These are phyloP conservation scores for Erysimum cheiri DNA, from an alignment of 441 rosid genomes.

Conservation along the genomic window DNA sequence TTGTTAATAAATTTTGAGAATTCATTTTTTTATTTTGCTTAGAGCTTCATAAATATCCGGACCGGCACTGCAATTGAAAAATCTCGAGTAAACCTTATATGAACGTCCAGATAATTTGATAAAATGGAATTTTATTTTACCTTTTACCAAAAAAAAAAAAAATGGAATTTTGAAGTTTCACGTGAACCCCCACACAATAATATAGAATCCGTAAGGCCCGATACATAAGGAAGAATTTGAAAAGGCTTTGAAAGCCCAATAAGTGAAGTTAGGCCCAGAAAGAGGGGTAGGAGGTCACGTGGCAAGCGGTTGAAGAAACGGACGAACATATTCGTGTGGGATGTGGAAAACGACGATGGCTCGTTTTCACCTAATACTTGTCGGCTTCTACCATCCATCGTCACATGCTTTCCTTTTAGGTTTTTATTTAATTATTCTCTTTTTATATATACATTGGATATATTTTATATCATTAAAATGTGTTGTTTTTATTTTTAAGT, in stretches of 20 bases:
- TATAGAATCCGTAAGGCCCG: neutral
- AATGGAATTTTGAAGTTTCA: too few relatives aligned
- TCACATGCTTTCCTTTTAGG: conserved; percentile 41
- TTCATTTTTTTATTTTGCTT: too few relatives aligned
- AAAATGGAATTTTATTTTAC: too few relatives aligned
- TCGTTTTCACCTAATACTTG: conserved; percentile 45
- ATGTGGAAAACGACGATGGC: conserved; percentile 40
- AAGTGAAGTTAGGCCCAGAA: conserved; percentile 5
- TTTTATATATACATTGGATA: neutral
- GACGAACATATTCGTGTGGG: conserved; percentile 48
- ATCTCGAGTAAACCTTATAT: too few relatives aligned
- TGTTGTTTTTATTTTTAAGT: neutral
- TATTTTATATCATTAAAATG: too few relatives aligned
- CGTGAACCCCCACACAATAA: too few relatives aligned
- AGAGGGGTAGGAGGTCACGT: neutral
- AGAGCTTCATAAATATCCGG: too few relatives aligned
- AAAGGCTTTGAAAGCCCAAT: conserved; percentile 22
- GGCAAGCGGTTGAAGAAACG: conserved; percentile 31
- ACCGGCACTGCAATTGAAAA: too few relatives aligned
- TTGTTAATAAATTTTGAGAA: too few relatives aligned
- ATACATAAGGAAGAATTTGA: neutral
- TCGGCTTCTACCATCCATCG: conserved; percentile 42
- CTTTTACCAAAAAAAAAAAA: too few relatives aligned
- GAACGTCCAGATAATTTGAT: too few relatives aligned
- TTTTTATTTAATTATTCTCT: neutral